A percentile compares a stretch with the other conserved stretches of the same genome.
phyloP scores from a whole-genome alignment of 768 basidiomycete genomes.

The Sporobolomyces phaffii region DNA sequence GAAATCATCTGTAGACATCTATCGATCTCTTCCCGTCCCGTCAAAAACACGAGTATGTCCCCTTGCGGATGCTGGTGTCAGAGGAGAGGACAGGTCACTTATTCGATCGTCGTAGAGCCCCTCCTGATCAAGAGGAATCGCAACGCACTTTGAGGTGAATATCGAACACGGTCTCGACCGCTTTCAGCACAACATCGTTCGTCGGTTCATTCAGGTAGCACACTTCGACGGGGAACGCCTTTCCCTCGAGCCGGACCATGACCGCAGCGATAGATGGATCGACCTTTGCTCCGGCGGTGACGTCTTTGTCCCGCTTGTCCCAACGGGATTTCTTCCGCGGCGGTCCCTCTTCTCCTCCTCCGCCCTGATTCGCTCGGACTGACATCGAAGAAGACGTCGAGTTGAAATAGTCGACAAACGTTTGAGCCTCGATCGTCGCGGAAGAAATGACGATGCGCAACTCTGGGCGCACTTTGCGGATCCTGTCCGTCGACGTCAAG shows the following conservation, averaged over 20 bases:
- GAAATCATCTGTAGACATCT: constrained; percentile 71
- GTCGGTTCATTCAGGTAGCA: constrained; percentile 74
- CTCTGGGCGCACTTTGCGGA: constrained; percentile 80
- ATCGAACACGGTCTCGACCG: constrained; percentile 71
- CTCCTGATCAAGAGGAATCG: too few relatives aligned
- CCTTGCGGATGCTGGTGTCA: constrained; percentile 64
- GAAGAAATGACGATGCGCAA: constrained; percentile 89
- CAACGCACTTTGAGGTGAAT: constrained; percentile 72
- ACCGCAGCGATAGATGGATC: constrained; percentile 67
- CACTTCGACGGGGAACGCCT: constrained; percentile 90
- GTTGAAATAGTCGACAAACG: constrained; percentile 84
- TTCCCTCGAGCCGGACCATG: constrained; percentile 84
- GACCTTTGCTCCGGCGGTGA: not conserved
- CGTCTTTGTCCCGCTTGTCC: constrained; percentile 30
- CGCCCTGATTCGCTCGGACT: too few relatives aligned
- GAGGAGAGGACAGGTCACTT: too few relatives aligned
- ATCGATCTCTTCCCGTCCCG: constrained; percentile 95
- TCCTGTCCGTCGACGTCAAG: constrained; percentile 60
- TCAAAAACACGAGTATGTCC: constrained; percentile 88
- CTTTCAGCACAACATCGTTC: constrained; percentile 71
- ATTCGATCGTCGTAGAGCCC: too few relatives aligned
- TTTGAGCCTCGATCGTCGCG: constrained; percentile 87
- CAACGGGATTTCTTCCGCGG: constrained; percentile 21
- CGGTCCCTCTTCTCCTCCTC: constrained; percentile 1
- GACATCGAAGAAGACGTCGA: too few relatives aligned